Conservation (phyloP, 2,329 filamentous ascomycete species). For the Penicillium concentricum region DNA sequence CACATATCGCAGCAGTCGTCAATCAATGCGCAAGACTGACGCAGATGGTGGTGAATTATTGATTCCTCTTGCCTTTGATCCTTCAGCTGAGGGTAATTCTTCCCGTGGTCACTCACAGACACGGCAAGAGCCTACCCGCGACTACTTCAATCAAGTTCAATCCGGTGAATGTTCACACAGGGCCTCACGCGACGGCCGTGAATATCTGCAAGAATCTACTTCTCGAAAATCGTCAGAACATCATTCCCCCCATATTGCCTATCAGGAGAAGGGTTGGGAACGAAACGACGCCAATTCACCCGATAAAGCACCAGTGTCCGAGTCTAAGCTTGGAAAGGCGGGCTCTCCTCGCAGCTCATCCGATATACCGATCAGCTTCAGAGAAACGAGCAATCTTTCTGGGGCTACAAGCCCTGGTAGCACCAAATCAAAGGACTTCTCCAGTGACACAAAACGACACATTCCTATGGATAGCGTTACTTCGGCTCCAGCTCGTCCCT, state of each 20-base stretch:
- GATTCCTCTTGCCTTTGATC: constrained; percentile 73
- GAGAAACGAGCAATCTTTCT: constrained; percentile 43
- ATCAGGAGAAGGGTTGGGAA: constrained; percentile 77
- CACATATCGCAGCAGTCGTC: constrained; percentile 74
- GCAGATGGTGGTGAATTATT: constrained; percentile 67
- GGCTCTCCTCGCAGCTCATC: constrained; percentile 48
- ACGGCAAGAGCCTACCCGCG: constrained; percentile 46
- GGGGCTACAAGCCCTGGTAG: constrained; percentile 33
- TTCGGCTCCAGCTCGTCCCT: constrained; percentile 50
- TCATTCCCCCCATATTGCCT: constrained; percentile 84
- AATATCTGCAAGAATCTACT: constrained; percentile 16
- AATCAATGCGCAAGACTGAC: constrained; percentile 60
- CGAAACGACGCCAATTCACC: constrained; percentile 49
- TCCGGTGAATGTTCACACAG: constrained; percentile 28
- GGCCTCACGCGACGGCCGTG: constrained; percentile 24
- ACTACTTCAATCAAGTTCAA: constrained; percentile 55
- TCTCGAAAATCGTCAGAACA: constrained; percentile 41
- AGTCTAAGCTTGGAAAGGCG: constrained; percentile 64
- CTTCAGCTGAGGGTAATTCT: constrained; percentile 53
- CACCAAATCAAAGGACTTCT: constrained; percentile 20
- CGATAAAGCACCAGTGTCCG: constrained; percentile 29
- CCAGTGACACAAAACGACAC: constrained; percentile 15
- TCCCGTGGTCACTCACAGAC: constrained; percentile 52
- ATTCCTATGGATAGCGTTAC: constrained; percentile 26
- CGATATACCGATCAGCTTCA: constrained; percentile 37